These are phyloP conservation scores for Saccharomycopsis malanga DNA, from an alignment of 805 yeast genomes.

Conservation along the genomic window DNA sequence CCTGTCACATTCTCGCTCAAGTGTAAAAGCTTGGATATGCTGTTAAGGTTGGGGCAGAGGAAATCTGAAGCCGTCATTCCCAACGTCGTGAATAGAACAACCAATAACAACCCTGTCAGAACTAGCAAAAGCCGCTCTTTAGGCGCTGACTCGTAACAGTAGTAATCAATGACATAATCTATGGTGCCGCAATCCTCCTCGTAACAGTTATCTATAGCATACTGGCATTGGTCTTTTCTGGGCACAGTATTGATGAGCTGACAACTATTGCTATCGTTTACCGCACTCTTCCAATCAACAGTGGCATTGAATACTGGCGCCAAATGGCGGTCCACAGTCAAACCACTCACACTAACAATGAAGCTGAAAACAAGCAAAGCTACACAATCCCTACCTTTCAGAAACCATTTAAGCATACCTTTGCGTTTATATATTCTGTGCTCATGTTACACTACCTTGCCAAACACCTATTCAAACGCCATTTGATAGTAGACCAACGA, in stretches of 20 bases:
- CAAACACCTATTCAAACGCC: no score
- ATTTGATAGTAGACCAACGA: no score
- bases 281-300: no score
- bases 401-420: no score
- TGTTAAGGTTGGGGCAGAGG: slow-evolving; percentile 69
- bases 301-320: no score
- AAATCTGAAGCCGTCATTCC: slow-evolving; percentile 80
- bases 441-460: no score
- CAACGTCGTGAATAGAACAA: slow-evolving; percentile 49
- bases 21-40: slow-evolving; percentile 52
- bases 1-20: slow-evolving; percentile 79
- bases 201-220: slow-evolving; percentile 31
- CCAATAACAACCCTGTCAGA: slow-evolving; percentile 25
- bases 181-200: slow-evolving; percentile 31
- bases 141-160: slow-evolving; percentile 22
- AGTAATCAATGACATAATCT: slow-evolving; percentile 31
- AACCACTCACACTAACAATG: no score
- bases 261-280: no score
- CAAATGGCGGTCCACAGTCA: no score
- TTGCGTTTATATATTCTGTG: no score
- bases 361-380: no score
- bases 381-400: no score
- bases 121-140: neutral
- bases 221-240: slow-evolving; percentile 32
- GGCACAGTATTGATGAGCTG: slow-evolving; percentile 8